Percentiles rank a stretch among this genome's conserved stretches.
These are phyloP conservation scores for Kokia cookei DNA, from an alignment of 441 rosid species.

Conservation along the genomic window DNA sequence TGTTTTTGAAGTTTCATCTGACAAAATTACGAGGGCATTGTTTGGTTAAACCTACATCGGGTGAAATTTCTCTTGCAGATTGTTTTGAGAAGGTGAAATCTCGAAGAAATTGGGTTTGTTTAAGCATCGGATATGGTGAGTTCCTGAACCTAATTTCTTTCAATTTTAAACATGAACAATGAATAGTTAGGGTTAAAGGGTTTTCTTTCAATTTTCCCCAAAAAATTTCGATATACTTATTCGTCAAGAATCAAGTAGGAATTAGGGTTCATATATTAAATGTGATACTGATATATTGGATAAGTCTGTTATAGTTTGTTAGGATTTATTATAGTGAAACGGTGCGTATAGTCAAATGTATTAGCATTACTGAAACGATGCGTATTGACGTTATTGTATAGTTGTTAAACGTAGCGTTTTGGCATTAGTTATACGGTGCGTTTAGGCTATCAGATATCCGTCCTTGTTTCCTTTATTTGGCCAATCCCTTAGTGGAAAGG, in stretches of 20 bases:
- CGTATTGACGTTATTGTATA: too few species aligned
- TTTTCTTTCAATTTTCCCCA: neutral
- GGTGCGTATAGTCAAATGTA: too few species aligned
- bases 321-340: too few species aligned
- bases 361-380: too few species aligned
- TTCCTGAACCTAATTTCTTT: neutral
- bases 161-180: neutral
- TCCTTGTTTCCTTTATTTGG: too few species aligned
- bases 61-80: neutral
- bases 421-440: too few species aligned
- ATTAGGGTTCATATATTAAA: neutral
- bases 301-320: too few species aligned
- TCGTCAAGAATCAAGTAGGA: neutral
- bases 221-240: neutral
- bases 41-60: neutral
- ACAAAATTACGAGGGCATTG: neutral
- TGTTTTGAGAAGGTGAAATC: neutral
- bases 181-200: neutral
- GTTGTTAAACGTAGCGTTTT: too few species aligned
- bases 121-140: conserved; percentile 7
- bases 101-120: neutral
- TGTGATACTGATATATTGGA: neutral
- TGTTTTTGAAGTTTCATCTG: neutral
- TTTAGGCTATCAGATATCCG: too few species aligned
- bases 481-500: too few species aligned